Base-by-base conservation (phyloP, 805 yeast genomes). In the Candida vartiovaarae region DNA sequence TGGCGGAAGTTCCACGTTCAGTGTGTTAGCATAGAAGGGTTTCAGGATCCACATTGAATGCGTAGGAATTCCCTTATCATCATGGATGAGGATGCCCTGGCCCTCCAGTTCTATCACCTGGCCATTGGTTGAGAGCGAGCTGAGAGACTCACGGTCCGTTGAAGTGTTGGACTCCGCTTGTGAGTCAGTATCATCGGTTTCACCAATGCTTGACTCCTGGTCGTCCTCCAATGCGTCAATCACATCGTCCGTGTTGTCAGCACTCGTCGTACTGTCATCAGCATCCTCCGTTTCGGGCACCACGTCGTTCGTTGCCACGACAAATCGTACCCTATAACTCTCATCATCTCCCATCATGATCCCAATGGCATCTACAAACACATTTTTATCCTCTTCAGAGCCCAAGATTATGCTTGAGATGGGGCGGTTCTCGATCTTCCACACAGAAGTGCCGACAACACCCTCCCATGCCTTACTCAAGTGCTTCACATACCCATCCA, bases 21-120 rank as follows among this genome's bases (percentile, higher is more conserved):
- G 64, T 3, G 74, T 71, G 42, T 80, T 76, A 3, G 84, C 66
- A 33, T 81, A 82, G 62, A 81, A 83, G 3, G 95, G 95, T 54
- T 85, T 82, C 5, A 93, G 72, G 4, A 91, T 80, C 98, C 98
- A 91, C 85, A 93, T 85, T 1, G 96, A 80, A 61, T 88, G 95
- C 0, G 83, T 70, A 1, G 91, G 90, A 32, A 73, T 59, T 11
- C 73, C 68, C 0, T 80, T 70, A 3, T 70, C 61, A 56, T 82
- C 84, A 50, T 79, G 84, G 7, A 93, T 82, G 23, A 91, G 62
- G 8, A 93, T 82, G 3, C 99, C 99, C 57, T 91, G 97, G 1
- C 96, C 98, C 61, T 91, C 98, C 34, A 90, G 66, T 51, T 86
- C 91, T 7, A 82, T 75, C 11, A 75, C 65, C 8, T 74, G 78